Conservation (phyloP, 2,329 filamentous ascomycete genomes). For the Phoma sp. region DNA sequence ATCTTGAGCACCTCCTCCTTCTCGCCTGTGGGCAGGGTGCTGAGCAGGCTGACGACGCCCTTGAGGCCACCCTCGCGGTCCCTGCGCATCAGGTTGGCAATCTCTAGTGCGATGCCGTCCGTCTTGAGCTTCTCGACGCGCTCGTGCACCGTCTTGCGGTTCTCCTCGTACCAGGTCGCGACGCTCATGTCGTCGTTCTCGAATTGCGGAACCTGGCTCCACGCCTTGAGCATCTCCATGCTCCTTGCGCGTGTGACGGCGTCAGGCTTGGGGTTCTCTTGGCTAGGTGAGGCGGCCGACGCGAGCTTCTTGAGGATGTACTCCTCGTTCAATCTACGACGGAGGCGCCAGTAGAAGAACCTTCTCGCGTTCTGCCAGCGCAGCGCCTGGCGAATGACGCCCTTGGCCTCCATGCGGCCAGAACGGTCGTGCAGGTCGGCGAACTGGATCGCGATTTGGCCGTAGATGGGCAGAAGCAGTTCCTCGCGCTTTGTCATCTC, state of each 20-base stretch:
- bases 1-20: slow-evolving; percentile 79
- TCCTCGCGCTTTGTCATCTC: slow-evolving; percentile 87
- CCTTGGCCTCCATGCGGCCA: slow-evolving; percentile 98
- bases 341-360: slow-evolving; percentile 99
- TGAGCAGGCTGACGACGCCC: slow-evolving; percentile 84
- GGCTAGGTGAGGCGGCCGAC: slow-evolving; percentile 51
- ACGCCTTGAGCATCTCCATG: slow-evolving; percentile 78
- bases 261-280: slow-evolving; percentile 46
- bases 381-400: slow-evolving; percentile 82
- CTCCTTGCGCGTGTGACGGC: slow-evolving; percentile 66
- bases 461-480: slow-evolving; percentile 88
- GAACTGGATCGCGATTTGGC: slow-evolving; percentile 94
- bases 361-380: slow-evolving; percentile 88
- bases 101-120: slow-evolving; percentile 72
- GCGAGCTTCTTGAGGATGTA: slow-evolving; percentile 92
- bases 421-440: slow-evolving; percentile 96
- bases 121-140: slow-evolving; percentile 86
- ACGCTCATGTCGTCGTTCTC: slow-evolving; percentile 81
- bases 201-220: slow-evolving; percentile 81
- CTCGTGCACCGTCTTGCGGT: slow-evolving; percentile 79
- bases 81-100: slow-evolving; percentile 70
- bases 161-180: slow-evolving; percentile 94
- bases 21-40: slow-evolving; percentile 86
- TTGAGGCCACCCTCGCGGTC: slow-evolving; percentile 76
- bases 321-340: slow-evolving; percentile 95